phyloP scores from a whole-genome alignment of 768 basidiomycete genomes.

The Termitomyces bulborhizus region DNA sequence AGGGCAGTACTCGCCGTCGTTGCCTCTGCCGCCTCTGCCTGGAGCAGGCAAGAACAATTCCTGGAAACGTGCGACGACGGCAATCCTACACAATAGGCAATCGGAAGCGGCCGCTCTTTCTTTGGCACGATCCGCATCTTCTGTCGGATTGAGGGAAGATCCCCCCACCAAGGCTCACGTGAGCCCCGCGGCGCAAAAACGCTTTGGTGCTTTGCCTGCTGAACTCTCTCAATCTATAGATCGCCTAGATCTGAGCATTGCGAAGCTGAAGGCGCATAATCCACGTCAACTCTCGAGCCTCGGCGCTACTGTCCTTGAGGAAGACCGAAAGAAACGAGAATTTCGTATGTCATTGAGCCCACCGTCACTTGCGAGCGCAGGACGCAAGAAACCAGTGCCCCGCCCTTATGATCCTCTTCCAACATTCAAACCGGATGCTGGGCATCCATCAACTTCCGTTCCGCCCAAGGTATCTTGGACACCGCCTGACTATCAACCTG shows the following conservation, averaged over 20 bases:
- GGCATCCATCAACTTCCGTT: background rate
- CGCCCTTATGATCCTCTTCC: slow-evolving; percentile 3
- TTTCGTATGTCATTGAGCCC: slow-evolving; percentile 2
- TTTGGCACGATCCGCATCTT: background rate
- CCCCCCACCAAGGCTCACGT: background rate
- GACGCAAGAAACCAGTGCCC: slow-evolving; percentile 12
- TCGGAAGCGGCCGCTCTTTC: background rate
- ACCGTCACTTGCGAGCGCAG: slow-evolving; percentile 15
- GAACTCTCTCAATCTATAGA: slow-evolving; percentile 24
- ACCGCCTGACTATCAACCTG: slow-evolving; percentile 12
- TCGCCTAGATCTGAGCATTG: slow-evolving; percentile 26
- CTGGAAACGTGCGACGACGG: slow-evolving; percentile 9
- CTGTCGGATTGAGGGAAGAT: background rate
- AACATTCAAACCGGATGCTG: background rate
- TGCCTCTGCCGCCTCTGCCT: background rate
- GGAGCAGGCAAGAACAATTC: background rate
- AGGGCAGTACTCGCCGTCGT: background rate
- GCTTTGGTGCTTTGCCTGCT: slow-evolving; percentile 1
- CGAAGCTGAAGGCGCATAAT: slow-evolving; percentile 23
- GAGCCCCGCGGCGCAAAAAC: background rate
- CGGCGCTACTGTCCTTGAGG: background rate
- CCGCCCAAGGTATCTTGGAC: background rate
- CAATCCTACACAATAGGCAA: background rate
- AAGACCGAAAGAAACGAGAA: background rate
- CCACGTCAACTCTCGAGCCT: slow-evolving; percentile 17